Conservation (phyloP, 176 grass and related monocot species). For the Phoenix roebelenii region DNA sequence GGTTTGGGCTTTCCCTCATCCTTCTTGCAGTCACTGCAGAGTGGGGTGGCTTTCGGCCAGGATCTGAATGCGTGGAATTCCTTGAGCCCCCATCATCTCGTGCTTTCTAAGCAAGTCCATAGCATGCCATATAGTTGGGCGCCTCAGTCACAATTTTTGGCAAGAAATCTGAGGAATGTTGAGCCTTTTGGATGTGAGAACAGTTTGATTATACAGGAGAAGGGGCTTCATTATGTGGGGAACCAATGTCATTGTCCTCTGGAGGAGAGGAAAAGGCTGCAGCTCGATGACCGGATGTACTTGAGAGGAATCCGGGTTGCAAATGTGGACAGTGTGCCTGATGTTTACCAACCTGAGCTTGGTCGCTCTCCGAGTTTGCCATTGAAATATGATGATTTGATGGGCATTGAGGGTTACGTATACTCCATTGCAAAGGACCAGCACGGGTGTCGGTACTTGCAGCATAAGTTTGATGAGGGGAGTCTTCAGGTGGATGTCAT, state of each 20-base stretch:
- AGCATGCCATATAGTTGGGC: neutral
- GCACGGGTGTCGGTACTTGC: constrained; percentile 73
- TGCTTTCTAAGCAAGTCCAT: neutral
- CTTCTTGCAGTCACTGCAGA: neutral
- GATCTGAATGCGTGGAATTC: neutral
- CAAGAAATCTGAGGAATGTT: neutral
- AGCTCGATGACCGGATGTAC: neutral
- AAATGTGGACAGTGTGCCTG: constrained; percentile 5
- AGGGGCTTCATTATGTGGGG: neutral
- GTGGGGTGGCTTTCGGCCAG: neutral
- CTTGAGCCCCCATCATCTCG: neutral
- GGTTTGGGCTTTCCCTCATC: neutral
- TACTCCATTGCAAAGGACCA: constrained; percentile 64
- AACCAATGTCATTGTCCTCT: neutral
- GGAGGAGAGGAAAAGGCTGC: neutral
- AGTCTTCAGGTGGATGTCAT: constrained; percentile 50
- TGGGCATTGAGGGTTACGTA: constrained; percentile 38
- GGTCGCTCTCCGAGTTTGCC: constrained; percentile 14
- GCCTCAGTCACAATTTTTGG: neutral
- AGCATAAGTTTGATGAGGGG: constrained; percentile 61
- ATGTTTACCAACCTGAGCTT: constrained; percentile 14
- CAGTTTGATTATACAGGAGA: constrained; percentile 7
- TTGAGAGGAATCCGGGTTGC: neutral
- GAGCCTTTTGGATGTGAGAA: constrained; percentile 1
- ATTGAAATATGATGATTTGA: constrained; percentile 39